Evolutionary conservation across 169 alveolate species (phyloP), one percentile per base, ranked within the genome.

Genomic region (Plasmodium chabaudi): DNA sequence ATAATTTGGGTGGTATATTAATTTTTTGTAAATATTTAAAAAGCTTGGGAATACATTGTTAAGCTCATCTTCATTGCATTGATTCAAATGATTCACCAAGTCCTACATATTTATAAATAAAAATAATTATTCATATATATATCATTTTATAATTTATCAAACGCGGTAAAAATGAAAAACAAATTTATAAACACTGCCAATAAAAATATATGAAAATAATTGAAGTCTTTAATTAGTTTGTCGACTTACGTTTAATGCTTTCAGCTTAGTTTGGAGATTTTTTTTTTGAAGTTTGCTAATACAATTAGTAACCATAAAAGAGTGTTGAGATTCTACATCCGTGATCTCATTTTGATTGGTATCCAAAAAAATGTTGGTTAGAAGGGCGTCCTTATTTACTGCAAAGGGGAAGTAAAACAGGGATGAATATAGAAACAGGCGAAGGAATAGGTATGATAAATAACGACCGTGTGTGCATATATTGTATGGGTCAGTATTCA

Each of bases 1-100:
- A 39, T 53, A 82, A 70, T 68, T 82, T 46, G 90, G 72, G 34
- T 82, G 84, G 23, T 53, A 82, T 42, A 82, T 82, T 72, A 82
- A 82, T 15, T 82, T 82, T 53, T 65, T 65, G 17, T 82, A 82
- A 12, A 82, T 84, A 61, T 72, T 82, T 13, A 49, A 17, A 47
- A 53, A 82, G n/a, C 86, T 55, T 21, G 90, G 12, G 12, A 82
- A 82, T 3, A 82, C 27, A 70, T 82, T 25, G 7, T 63, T 23
- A 44, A 82, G 39, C 44, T 64, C 67, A 19, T 27, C 72, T 25
- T 82, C 84, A 5, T 67, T 84, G 12, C 47, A 57, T 27, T 67
- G 39, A 25, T 63, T 69, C 53, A 82, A 55, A 47, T 67, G 84
- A 1, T 5, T 15, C 27, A 39, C 44, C 34, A 82, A 64, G n/a